Conservation (phyloP, 768 basidiomycete genomes). For the Boletus fagicola region DNA sequence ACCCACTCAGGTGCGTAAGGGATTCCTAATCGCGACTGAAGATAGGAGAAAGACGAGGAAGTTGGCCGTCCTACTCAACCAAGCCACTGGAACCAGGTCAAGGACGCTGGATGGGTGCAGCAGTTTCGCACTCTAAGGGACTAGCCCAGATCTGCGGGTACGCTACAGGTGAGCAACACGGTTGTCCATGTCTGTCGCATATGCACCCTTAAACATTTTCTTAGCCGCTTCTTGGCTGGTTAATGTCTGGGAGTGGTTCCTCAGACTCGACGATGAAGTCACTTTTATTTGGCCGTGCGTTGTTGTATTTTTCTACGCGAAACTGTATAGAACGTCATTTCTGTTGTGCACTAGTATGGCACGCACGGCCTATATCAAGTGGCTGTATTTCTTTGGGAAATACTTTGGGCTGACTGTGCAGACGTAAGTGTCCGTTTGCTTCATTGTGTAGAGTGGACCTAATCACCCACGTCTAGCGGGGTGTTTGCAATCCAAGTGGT, state of each 20-base stretch:
- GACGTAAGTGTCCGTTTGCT: conserved; percentile 7
- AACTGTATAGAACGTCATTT: background rate
- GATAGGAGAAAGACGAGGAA: background rate
- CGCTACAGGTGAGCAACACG: conserved; percentile 3
- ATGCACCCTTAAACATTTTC: background rate
- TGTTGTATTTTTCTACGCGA: background rate
- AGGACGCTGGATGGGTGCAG: conserved; percentile 5
- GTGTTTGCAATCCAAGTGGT: conserved; percentile 5
- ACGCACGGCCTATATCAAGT: conserved; percentile 17
- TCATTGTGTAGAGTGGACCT: background rate
- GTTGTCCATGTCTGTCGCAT: background rate
- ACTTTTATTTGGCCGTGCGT: conserved; percentile 28
- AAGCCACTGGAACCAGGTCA: background rate
- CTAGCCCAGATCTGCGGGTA: conserved; percentile 7
- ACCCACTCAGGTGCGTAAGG: background rate
- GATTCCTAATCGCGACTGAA: background rate
- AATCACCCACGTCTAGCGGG: conserved; percentile 4
- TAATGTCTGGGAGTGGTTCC: conserved; percentile 22
- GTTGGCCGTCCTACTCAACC: background rate
- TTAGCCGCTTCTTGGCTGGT: conserved; percentile 12
- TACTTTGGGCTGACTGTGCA: conserved; percentile 19
- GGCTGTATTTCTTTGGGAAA: conserved; percentile 28
- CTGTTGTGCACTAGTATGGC: conserved; percentile 13
- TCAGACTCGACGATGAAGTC: conserved; percentile 19
- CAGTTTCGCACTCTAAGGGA: too few relatives aligned